A percentile compares a stretch with the other conserved stretches of the same genome.
These are phyloP conservation scores for Epithemia pelagica DNA, from an alignment of 108 stramenopile genomes.

Conservation along the genomic window DNA sequence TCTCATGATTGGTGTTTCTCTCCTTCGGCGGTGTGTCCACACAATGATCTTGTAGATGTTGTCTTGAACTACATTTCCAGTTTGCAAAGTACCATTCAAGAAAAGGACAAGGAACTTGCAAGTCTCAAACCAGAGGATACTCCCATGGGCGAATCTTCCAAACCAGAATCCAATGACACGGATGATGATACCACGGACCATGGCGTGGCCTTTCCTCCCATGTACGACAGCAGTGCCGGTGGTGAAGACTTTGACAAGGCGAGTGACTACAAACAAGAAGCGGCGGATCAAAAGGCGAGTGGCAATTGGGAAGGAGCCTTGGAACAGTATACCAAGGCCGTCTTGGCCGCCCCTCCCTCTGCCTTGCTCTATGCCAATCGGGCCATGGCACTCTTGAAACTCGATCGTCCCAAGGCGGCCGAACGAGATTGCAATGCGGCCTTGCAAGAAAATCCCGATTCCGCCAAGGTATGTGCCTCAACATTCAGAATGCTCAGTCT, in stretches of 20 bases:
- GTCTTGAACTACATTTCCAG: background rate
- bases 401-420: conserved; percentile 54
- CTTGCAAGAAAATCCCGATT: conserved; percentile 75
- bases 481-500: no score
- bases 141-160: background rate
- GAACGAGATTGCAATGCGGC: conserved; percentile 72
- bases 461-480: conserved; percentile 56
- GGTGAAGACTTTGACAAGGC: conserved; percentile 69
- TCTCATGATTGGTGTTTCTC: background rate
- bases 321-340: conserved; percentile 60
- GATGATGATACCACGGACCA: conserved; percentile 10
- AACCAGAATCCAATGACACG: background rate
- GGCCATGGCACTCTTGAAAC: conserved; percentile 56
- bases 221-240: conserved; percentile 46
- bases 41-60: background rate
- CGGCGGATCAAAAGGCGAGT: conserved; percentile 47
- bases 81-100: background rate
- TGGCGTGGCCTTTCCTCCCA: conserved; percentile 42
- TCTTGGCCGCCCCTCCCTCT: conserved; percentile 65
- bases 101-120: conserved; percentile 1
- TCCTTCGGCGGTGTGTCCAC: background rate
- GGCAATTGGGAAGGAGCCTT: conserved; percentile 58
- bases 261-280: conserved; percentile 51
- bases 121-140: conserved; percentile 2
- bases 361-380: conserved; percentile 79